phyloP scores from a whole-genome alignment of 163 green algal species.

The Botryococcus braunii region DNA sequence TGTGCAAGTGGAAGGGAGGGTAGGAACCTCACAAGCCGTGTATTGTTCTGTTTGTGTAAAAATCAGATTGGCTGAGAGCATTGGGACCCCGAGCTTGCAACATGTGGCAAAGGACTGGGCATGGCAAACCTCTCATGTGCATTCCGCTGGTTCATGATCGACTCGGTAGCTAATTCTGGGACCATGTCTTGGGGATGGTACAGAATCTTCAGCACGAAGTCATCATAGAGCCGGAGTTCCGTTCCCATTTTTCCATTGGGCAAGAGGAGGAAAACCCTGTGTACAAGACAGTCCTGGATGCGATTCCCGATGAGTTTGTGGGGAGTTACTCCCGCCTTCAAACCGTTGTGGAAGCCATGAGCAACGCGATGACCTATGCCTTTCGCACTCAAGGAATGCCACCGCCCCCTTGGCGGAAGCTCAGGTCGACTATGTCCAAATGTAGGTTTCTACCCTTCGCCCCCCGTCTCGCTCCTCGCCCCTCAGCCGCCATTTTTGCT shows the following conservation, averaged over 20 bases:
- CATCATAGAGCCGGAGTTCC: conserved; percentile 38
- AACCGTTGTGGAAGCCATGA: conserved; percentile 39
- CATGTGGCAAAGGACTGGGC: neutral
- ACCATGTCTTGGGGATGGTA: neutral
- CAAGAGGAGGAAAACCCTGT: conserved; percentile 21
- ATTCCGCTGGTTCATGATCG: neutral
- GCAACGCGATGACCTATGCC: conserved; percentile 44
- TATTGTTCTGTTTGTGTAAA: no score
- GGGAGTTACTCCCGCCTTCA: conserved; percentile 25
- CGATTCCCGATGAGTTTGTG: conserved; percentile 34
- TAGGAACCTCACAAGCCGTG: no score
- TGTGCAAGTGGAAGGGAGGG: no score
- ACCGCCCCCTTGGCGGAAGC: conserved; percentile 60
- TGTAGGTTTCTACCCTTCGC: conserved; percentile 17
- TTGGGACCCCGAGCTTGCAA: neutral
- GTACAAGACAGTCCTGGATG: conserved; percentile 26
- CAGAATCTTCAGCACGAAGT: neutral
- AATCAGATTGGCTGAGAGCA: neutral
- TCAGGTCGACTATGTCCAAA: conserved; percentile 53
- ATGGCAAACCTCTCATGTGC: neutral
- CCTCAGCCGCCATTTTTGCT: no score
- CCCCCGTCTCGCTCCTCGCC: no score
- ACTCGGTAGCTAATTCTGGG: neutral
- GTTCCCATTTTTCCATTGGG: conserved; percentile 44
- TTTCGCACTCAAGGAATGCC: conserved; percentile 47